Percentiles rank a stretch among this genome's conserved stretches.
Conservation (phyloP, 768 basidiomycete species). For the Boletus sp. region DNA sequence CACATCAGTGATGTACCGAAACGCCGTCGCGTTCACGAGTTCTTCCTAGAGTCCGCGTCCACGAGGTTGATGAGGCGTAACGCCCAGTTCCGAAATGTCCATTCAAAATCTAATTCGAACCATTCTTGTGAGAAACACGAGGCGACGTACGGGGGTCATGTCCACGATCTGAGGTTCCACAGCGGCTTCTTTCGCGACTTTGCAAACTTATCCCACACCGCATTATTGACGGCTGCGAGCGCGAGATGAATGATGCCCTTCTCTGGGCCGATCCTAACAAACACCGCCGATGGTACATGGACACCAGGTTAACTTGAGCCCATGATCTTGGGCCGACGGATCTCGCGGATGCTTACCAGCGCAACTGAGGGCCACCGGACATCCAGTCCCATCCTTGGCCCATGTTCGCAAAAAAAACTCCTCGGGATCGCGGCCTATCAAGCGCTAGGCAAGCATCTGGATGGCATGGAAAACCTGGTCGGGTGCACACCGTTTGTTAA, state of each 20-base stretch:
- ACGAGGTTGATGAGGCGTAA: background rate
- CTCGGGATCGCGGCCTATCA: conserved; percentile 82
- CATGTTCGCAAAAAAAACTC: conserved; percentile 88
- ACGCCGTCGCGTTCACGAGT: conserved; percentile 71
- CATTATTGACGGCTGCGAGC: conserved; percentile 84
- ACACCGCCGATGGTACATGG: background rate
- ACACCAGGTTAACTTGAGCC: background rate
- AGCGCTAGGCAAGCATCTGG: conserved; percentile 68
- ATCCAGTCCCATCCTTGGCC: conserved; percentile 84
- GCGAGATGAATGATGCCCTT: conserved; percentile 93
- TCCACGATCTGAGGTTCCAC: conserved; percentile 91
- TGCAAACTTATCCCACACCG: conserved; percentile 90
- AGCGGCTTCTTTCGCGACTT: conserved; percentile 76
- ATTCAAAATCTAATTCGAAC: background rate
- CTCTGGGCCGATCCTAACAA: conserved; percentile 78
- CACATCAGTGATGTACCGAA: conserved; percentile 87
- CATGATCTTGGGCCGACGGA: background rate
- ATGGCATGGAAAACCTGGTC: conserved; percentile 74
- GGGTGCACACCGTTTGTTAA: background rate
- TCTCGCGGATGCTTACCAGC: conserved; percentile 56
- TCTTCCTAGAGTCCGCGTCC: conserved; percentile 51
- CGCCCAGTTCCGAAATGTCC: background rate
- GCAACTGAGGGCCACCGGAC: conserved; percentile 80
- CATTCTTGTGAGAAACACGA: conserved; percentile 8
- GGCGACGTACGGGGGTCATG: conserved; percentile 63